Percentiles rank a stretch among this genome's conserved stretches.
phyloP scores from a whole-genome alignment of 1,284 basidiomycete species.

The Malassezia dermatis region DNA sequence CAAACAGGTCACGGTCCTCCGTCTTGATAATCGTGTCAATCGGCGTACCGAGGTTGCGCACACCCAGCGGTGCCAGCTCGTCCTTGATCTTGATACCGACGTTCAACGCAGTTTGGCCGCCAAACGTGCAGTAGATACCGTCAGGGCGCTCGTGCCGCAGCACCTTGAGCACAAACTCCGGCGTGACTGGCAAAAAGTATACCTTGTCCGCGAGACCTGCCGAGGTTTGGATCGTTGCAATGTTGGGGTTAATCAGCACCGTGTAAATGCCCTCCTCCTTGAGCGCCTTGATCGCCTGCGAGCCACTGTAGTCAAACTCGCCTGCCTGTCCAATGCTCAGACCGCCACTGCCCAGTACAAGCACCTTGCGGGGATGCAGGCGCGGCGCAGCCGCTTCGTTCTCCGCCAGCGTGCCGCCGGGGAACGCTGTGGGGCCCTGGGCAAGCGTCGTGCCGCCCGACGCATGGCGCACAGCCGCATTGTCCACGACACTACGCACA shows the following conservation, averaged over 20 bases:
- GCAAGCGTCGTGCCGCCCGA: constrained; percentile 9
- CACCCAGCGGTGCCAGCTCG: constrained; percentile 69
- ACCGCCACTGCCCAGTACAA: constrained; percentile 95
- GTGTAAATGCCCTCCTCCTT: constrained; percentile 99
- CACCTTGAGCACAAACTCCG: constrained; percentile 93
- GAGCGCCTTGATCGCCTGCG: constrained; percentile 95
- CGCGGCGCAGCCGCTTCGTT: constrained; percentile 69
- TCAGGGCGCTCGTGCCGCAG: constrained; percentile 97
- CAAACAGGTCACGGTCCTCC: constrained; percentile 90
- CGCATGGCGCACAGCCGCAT: constrained; percentile 58
- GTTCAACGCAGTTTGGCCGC: constrained; percentile 91
- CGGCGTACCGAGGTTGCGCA: constrained; percentile 86
- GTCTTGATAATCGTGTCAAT: constrained; percentile 96
- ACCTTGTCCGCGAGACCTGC: constrained; percentile 97
- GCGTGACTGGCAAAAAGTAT: constrained; percentile 95
- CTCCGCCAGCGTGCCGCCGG: constrained; percentile 73
- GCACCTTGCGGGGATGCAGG: constrained; percentile 74
- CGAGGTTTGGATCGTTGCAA: constrained; percentile 97
- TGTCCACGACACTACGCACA: constrained; percentile 73
- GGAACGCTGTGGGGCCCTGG: constrained; percentile 63
- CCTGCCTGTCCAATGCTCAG: constrained; percentile 96
- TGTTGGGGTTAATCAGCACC: constrained; percentile 92
- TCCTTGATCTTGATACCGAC: constrained; percentile 96
- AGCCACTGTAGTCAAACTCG: constrained; percentile 98
- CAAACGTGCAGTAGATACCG: constrained; percentile 96